Conservation (phyloP, 768 basidiomycete species). For the Sistotremastrum suecicum region DNA sequence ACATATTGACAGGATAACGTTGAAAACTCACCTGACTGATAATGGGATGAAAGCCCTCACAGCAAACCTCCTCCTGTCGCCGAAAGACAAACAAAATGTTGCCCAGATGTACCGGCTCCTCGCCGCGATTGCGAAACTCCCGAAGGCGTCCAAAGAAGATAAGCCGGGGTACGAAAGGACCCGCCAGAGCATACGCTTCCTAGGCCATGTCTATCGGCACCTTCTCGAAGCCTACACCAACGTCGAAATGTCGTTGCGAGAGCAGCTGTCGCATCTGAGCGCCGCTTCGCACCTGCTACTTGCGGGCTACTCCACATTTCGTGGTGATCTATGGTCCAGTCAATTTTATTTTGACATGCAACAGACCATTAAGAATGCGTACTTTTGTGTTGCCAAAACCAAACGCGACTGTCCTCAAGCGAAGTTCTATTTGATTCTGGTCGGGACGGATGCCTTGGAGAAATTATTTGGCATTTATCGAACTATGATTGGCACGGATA, state of each 20-base stretch:
- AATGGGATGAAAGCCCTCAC: slow-evolving; percentile 1
- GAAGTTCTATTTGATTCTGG: slow-evolving; percentile 20
- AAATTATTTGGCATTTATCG: slow-evolving; percentile 15
- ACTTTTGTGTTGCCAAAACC: slow-evolving; percentile 24
- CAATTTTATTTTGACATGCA: slow-evolving; percentile 19
- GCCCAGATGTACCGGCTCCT: slow-evolving; percentile 14
- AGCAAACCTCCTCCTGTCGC: slow-evolving; percentile 12
- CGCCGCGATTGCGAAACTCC: slow-evolving; percentile 14
- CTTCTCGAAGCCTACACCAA: slow-evolving; percentile 18
- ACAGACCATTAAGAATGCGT: slow-evolving; percentile 25
- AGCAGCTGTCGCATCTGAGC: slow-evolving; percentile 22
- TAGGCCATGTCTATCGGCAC: slow-evolving; percentile 14
- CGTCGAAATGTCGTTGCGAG: slow-evolving; percentile 14
- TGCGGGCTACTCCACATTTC: slow-evolving; percentile 6
- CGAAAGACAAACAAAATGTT: slow-evolving; percentile 21
- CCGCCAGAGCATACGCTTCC: slow-evolving; percentile 10
- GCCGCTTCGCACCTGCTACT: slow-evolving; percentile 18
- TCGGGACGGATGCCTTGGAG: slow-evolving; percentile 25
- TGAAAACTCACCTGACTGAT: slow-evolving; percentile 12
- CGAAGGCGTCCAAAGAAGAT: neutral
- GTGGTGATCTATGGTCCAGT: slow-evolving; percentile 13
- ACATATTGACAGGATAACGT: slow-evolving; percentile 11
- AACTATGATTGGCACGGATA: slow-evolving; percentile 22
- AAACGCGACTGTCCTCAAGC: slow-evolving; percentile 19
- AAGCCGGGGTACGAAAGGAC: slow-evolving; percentile 10